Conservation (phyloP, 306 rosid species). For the Lathyrus oleraceus region DNA sequence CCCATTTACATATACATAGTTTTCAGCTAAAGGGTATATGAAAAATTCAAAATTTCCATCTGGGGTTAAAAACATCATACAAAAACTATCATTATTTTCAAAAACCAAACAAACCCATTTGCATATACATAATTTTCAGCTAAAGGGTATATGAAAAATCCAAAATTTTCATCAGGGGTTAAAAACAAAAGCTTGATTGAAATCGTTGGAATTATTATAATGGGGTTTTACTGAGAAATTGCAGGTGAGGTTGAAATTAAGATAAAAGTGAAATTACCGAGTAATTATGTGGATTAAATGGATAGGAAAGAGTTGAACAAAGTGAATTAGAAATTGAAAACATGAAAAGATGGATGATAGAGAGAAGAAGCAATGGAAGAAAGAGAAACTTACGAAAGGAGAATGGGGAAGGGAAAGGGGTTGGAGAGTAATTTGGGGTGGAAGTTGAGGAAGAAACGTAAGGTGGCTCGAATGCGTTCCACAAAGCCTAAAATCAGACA, state of each 20-base stretch:
- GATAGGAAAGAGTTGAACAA: background rate
- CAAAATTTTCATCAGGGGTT: slow-evolving; percentile 1
- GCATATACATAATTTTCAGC: background rate
- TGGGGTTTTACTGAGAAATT: background rate
- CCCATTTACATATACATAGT: background rate
- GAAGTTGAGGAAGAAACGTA: background rate
- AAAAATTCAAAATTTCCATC: slow-evolving; percentile 7
- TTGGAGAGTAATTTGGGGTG: background rate
- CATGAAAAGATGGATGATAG: background rate
- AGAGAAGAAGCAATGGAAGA: background rate
- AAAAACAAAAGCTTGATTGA: slow-evolving; percentile 1
- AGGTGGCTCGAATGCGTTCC: background rate
- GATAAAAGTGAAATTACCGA: background rate
- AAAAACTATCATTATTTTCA: background rate
- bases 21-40: background rate
- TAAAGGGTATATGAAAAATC: background rate
- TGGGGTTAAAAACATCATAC: background rate
- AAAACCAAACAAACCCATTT: background rate
- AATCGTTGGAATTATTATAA: background rate
- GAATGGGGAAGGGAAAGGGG: background rate
- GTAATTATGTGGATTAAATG: background rate
- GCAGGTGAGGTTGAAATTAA: background rate
- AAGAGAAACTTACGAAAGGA: slow-evolving; percentile 2
- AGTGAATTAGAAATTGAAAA: background rate
- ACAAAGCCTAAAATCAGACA: slow-evolving; percentile 11